phyloP scores from a whole-genome alignment of 805 yeast genomes.

The Naumovozyma dairenensis region DNA sequence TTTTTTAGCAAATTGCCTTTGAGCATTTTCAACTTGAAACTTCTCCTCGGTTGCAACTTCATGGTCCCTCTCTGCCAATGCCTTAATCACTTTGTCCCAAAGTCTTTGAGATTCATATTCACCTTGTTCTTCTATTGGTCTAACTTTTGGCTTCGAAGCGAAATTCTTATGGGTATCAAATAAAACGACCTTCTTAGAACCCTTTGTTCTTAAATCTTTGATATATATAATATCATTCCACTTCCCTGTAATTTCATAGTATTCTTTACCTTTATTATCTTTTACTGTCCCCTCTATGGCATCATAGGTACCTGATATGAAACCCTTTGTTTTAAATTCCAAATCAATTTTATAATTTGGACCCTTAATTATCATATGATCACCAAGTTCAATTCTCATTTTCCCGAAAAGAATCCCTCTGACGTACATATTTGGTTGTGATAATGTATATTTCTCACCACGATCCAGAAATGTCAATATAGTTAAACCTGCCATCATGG shows the following conservation, averaged over 20 bases:
- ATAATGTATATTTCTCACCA: constrained; percentile 66
- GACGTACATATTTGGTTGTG: constrained; percentile 95
- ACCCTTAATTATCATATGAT: constrained; percentile 72
- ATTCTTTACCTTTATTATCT: constrained; percentile 41
- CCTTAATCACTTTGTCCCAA: constrained; percentile 77
- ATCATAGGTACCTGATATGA: constrained; percentile 85
- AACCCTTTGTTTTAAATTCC: constrained; percentile 92
- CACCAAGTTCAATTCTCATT: constrained; percentile 85
- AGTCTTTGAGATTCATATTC: constrained; percentile 69
- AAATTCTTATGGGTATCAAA: constrained; percentile 49
- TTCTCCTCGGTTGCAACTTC: constrained; percentile 80
- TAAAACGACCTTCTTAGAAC: constrained; percentile 38
- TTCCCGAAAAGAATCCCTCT: constrained; percentile 89
- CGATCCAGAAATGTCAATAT: constrained; percentile 55
- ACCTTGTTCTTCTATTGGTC: constrained; percentile 74
- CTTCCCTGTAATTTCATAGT: constrained; percentile 72
- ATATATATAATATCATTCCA: constrained; percentile 85
- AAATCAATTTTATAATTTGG: constrained; percentile 60
- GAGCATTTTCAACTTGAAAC: constrained; percentile 76
- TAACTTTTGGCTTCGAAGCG: constrained; percentile 55
- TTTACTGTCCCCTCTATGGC: constrained; percentile 70
- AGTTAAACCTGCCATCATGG: constrained; percentile 89
- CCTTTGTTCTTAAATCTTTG: constrained; percentile 36
- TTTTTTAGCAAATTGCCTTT: constrained; percentile 64
- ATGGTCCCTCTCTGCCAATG: constrained; percentile 74